Percentiles rank a stretch among this genome's conserved stretches.
These are phyloP conservation scores for Macadamia integrifolia DNA, from an alignment of 164 flowering plant genomes.

Conservation along the genomic window DNA sequence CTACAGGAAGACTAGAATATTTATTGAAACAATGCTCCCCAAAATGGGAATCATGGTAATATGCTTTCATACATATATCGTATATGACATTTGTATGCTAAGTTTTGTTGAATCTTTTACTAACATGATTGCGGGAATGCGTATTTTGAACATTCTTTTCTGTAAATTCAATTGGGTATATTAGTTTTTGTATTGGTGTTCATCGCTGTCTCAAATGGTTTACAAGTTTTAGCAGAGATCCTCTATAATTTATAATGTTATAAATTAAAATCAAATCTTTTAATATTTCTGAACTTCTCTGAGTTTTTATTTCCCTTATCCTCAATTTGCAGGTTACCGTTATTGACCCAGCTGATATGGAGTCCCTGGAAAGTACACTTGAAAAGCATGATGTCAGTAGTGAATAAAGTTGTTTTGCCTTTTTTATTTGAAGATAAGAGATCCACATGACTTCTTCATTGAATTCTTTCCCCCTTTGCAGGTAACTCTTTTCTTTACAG, in stretches of 20 bases:
- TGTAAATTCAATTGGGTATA: too few relatives aligned
- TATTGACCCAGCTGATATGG: constrained; percentile 86
- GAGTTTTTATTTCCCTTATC: neutral
- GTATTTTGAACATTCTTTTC: too few relatives aligned
- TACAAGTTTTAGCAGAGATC: neutral
- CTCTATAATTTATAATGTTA: neutral
- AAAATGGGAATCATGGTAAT: constrained; percentile 83
- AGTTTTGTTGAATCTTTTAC: too few relatives aligned
- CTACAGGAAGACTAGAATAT: constrained; percentile 83
- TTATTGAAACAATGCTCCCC: constrained; percentile 80
- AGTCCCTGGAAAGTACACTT: constrained; percentile 63
- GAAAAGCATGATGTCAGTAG: constrained; percentile 61
- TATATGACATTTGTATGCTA: too few relatives aligned
- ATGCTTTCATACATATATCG: neutral
- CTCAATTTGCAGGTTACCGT: constrained; percentile 66
- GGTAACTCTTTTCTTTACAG: constrained; percentile 94
- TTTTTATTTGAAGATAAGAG: neutral
- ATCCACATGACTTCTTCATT: neutral
- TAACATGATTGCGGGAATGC: too few relatives aligned
- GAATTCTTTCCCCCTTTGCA: constrained; percentile 23
- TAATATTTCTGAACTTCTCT: too few relatives aligned
- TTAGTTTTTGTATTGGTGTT: too few relatives aligned
- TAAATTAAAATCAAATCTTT: neutral
- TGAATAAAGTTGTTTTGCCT: constrained; percentile 1
- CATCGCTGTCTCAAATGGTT: too few relatives aligned